phyloP scores from a whole-genome alignment of 2,329 filamentous ascomycete species.

The Penicillium sp. region DNA sequence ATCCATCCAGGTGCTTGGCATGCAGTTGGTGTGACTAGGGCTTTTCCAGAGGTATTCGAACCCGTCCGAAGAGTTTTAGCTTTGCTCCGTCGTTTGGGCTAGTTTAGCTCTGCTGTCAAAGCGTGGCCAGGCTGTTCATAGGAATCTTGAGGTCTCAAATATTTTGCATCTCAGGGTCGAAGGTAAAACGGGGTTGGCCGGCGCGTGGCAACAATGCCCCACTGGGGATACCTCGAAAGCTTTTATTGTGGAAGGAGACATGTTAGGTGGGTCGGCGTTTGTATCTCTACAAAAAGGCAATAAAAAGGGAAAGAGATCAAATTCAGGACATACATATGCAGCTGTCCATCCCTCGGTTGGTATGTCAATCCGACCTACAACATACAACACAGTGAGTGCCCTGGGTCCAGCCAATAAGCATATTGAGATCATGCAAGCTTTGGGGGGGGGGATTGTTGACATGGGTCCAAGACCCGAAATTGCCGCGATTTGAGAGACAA shows the following conservation, averaged over 20 bases:
- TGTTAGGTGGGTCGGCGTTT: not conserved
- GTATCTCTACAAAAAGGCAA: not conserved
- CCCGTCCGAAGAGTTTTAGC: not conserved
- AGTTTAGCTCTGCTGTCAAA: constrained; percentile 4
- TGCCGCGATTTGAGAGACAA: not conserved
- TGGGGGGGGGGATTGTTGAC: not conserved
- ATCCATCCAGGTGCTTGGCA: constrained; percentile 2
- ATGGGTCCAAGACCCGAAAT: not conserved
- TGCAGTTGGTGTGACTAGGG: constrained; percentile 1
- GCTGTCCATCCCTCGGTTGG: not conserved
- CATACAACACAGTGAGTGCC: not conserved
- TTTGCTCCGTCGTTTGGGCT: constrained; percentile 16
- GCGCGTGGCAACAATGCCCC: not conserved
- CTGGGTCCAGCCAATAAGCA: not conserved
- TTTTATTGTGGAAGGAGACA: not conserved
- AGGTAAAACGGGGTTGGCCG: not conserved
- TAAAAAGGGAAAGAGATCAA: not conserved
- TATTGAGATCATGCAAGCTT: not conserved
- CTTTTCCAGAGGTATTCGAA: not conserved
- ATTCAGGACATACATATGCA: not conserved
- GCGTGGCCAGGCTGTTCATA: not conserved
- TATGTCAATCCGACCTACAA: not conserved
- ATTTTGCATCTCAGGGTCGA: not conserved
- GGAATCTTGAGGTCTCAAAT: constrained; percentile 11
- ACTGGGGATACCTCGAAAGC: not conserved